phyloP scores from a whole-genome alignment of 2,329 filamentous ascomycete species.

The Phoma sp. region DNA sequence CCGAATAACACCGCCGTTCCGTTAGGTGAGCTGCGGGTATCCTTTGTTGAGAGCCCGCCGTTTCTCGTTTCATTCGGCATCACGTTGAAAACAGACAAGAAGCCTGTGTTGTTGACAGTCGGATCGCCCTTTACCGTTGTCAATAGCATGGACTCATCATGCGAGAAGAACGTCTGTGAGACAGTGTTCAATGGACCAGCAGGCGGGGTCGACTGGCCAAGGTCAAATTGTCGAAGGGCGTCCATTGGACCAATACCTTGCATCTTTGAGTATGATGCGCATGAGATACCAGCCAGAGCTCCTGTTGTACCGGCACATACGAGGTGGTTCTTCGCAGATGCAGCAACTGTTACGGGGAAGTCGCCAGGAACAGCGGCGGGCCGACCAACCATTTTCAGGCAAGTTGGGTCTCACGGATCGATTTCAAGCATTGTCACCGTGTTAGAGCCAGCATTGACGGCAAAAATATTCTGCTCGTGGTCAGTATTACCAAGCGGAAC shows the following conservation, averaged over 20 bases:
- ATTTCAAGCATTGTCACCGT: constrained; percentile 49
- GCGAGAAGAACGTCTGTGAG: constrained; percentile 66
- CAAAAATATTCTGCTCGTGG: constrained; percentile 56
- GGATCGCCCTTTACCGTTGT: constrained; percentile 68
- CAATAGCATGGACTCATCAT: constrained; percentile 59
- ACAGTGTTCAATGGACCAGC: constrained; percentile 64
- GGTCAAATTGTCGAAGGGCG: constrained; percentile 49
- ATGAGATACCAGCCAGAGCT: constrained; percentile 46
- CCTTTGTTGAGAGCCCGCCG: not conserved
- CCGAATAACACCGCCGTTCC: not conserved
- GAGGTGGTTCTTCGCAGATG: constrained; percentile 43
- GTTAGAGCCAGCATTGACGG: constrained; percentile 55
- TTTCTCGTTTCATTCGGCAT: constrained; percentile 43
- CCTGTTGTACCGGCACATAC: constrained; percentile 50
- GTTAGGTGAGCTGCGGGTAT: not conserved
- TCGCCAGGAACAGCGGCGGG: constrained; percentile 45
- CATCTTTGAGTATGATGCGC: constrained; percentile 12
- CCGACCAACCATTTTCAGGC: constrained; percentile 39
- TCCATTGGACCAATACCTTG: constrained; percentile 36
- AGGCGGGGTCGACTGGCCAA: constrained; percentile 65
- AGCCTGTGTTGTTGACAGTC: constrained; percentile 61
- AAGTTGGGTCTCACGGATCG: constrained; percentile 34
- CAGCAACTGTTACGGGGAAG: constrained; percentile 50
- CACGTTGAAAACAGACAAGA: constrained; percentile 56
- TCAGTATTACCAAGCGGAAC: constrained; percentile 2